Percentiles rank a stretch among this genome's conserved stretches.
Evolutionary conservation across 176 grass and related monocot genomes (phyloP).

Genomic region (Bonia amplexicaulis): DNA sequence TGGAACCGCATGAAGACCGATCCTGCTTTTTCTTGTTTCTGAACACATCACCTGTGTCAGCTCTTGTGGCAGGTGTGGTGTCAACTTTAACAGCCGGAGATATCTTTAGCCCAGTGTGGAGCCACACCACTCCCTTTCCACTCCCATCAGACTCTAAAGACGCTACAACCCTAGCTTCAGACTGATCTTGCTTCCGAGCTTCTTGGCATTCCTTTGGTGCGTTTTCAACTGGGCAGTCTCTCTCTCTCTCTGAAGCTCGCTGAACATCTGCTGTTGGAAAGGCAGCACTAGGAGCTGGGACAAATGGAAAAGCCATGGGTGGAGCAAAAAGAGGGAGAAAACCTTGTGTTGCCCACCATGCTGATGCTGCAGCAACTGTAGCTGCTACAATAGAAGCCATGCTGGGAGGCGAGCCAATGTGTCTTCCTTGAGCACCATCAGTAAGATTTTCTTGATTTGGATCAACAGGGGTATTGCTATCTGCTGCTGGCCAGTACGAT

Average conservation of each 20-base stretch:
- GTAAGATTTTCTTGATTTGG: constrained; percentile 43
- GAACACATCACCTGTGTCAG: constrained; percentile 32
- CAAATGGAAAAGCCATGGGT: constrained; percentile 51
- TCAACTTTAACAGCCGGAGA: constrained; percentile 32
- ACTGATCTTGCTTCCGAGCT: constrained; percentile 21
- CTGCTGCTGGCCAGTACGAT: constrained; percentile 72
- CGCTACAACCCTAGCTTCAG: constrained; percentile 22
- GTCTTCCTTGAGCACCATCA: constrained; percentile 40
- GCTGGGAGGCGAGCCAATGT: constrained; percentile 41
- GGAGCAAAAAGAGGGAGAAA: constrained; percentile 73
- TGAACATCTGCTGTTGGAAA: constrained; percentile 28
- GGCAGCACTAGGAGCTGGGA: constrained; percentile 28
- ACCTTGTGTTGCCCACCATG: constrained; percentile 95
- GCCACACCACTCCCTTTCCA: constrained; percentile 33
- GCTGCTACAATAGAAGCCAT: constrained; percentile 66
- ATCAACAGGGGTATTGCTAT: constrained; percentile 24
- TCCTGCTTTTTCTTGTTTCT: constrained; percentile 68
- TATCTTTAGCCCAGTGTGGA: constrained; percentile 37
- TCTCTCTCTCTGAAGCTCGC: constrained; percentile 32
- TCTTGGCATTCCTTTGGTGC: constrained; percentile 35
- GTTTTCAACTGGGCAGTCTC: constrained; percentile 26
- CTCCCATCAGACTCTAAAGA: constrained; percentile 39
- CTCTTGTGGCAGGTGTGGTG: constrained; percentile 27
- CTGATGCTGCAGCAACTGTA: constrained; percentile 85
- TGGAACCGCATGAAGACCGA: constrained; percentile 95